A percentile compares a stretch with the other conserved stretches of the same genome.
Conservation (phyloP, 2,329 filamentous ascomycete genomes). For the Colletotrichum gigasporum region DNA sequence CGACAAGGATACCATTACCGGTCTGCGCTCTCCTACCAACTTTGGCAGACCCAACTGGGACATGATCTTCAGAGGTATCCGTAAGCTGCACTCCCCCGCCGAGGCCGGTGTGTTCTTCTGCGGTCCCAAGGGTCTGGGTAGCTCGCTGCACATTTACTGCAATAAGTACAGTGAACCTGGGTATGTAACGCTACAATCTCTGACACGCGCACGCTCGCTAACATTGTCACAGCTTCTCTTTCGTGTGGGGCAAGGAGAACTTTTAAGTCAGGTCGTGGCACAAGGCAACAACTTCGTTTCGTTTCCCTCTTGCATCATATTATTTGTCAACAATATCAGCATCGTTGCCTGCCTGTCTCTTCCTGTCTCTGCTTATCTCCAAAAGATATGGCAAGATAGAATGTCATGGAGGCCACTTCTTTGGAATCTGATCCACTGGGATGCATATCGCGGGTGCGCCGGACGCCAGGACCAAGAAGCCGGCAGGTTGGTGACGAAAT, state of each 20-base stretch:
- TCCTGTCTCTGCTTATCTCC: neutral
- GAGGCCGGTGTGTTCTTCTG: conserved; percentile 88
- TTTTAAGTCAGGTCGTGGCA: conserved; percentile 53
- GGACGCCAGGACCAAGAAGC: conserved; percentile 15
- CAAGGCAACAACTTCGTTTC: conserved; percentile 27
- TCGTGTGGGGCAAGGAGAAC: conserved; percentile 76
- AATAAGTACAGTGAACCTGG: conserved; percentile 89
- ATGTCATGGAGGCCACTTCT: neutral
- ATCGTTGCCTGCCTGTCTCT: conserved; percentile 7
- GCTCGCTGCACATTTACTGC: conserved; percentile 81
- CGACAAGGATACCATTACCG: conserved; percentile 86
- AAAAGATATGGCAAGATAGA: neutral
- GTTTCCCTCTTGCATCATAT: conserved; percentile 30
- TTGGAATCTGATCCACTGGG: conserved; percentile 20
- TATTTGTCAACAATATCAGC: conserved; percentile 26
- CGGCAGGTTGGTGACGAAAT: conserved; percentile 2
- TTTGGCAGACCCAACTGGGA: conserved; percentile 91
- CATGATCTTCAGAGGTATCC: conserved; percentile 85
- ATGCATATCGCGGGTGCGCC: conserved; percentile 25
- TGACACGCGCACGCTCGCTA: too few relatives aligned
- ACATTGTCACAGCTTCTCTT: conserved; percentile 61
- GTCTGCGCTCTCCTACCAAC: conserved; percentile 83
- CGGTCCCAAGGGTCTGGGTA: conserved; percentile 82
- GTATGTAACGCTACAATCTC: too few relatives aligned
- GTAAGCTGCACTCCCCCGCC: conserved; percentile 78